Base-by-base conservation (phyloP, 1,139 yeast species). In the Suhomyces kunorum region DNA sequence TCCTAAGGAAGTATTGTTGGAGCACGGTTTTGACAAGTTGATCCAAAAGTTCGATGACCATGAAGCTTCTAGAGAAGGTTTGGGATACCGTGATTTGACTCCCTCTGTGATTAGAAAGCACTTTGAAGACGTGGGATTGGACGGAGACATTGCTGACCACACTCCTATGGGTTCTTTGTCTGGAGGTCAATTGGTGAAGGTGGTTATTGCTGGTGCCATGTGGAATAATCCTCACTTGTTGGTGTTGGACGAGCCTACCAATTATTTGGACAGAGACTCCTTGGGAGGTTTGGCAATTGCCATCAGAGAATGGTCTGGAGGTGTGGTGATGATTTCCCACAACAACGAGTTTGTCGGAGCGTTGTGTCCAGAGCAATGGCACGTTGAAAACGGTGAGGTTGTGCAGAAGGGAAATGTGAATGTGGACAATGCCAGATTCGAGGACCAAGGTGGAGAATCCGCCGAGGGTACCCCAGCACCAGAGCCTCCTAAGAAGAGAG, bases 191-290 rank as follows among this genome's bases (percentile, higher is more conserved):
- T 78, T 90, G 61, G 98, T 92, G 48, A 92, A 92, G 70, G 98
- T 92, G 48, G 98, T 92, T 47, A 90, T 92, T 73, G 98, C 98
- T 13, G 98, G 98, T 67, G 98, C 98, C 50, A 92, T 92, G 95
- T 92, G 98, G 98, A 90, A 92, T 69, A 92, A 92, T 62, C 98
- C 98, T n/a, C 98, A 92, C 68, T 78, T 92, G 68, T 79, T 92
- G 50, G 98, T 92, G 30, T 77, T 92, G 51, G 98, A 92, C 68
- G 98, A 92, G 78, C 98, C 98, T 61, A 92, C 98, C 58, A 92
- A 92, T 71, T 92, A 92, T 76, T 77, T 92, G 69, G 98, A 92
- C 68, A 83, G 98, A 73, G 98, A 92, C 63, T 90, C 98, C 19
- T 75, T 92, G 48, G 98, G 98, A 60, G 98, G 98, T 35, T 76